Conservation (phyloP, 2,329 filamentous ascomycete species). For the Aspergillus puulaauensis region DNA sequence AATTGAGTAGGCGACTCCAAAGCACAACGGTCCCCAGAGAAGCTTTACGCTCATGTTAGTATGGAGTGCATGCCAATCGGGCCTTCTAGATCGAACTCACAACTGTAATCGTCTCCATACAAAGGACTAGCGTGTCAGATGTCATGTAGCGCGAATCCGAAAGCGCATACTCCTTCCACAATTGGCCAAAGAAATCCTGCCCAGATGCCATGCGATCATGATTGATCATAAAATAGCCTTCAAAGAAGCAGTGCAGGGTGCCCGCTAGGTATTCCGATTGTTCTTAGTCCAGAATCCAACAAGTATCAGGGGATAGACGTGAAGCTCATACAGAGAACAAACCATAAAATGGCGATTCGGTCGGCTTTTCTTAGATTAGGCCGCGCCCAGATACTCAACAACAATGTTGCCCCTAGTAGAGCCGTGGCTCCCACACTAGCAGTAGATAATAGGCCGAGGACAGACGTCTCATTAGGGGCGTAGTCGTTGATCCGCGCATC, state of each 20-base stretch:
- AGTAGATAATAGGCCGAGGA: constrained; percentile 57
- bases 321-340: constrained; percentile 60
- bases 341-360: constrained; percentile 68
- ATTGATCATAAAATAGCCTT: constrained; percentile 78
- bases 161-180: constrained; percentile 90
- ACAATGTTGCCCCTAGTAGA: constrained; percentile 59
- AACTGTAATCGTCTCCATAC: constrained; percentile 78
- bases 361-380: constrained; percentile 57
- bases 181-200: constrained; percentile 74
- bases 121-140: constrained; percentile 79
- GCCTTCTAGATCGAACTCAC: constrained; percentile 48
- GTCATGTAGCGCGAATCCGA: constrained; percentile 86
- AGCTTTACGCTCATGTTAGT: constrained; percentile 37
- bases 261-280: constrained; percentile 35
- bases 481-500: constrained; percentile 63
- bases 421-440: constrained; percentile 59
- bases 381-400: constrained; percentile 53
- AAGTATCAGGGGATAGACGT: background rate
- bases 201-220: constrained; percentile 64
- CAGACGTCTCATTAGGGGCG: constrained; percentile 63
- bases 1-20: constrained; percentile 56
- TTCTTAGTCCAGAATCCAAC: background rate
- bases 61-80: background rate
- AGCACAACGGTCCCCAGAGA: constrained; percentile 63
- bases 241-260: constrained; percentile 73